Evolutionary conservation across 2,329 filamentous ascomycete genomes (phyloP).

Genomic region (Talaromyces sp.): DNA sequence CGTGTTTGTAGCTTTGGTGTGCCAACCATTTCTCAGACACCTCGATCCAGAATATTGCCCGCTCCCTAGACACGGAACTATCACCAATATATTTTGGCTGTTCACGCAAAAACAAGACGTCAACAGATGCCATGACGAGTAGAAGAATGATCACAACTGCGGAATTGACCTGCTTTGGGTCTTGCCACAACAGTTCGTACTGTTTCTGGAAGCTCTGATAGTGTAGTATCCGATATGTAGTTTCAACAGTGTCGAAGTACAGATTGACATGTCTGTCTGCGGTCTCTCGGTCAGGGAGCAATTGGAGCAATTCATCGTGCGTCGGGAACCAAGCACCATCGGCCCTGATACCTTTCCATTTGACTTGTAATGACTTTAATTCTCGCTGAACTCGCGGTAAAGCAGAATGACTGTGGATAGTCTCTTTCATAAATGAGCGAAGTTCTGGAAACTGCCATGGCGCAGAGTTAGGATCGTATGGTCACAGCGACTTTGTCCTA

Average conservation of each 20-base stretch:
- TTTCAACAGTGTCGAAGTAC: slow-evolving; percentile 29
- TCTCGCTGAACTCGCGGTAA: slow-evolving; percentile 26
- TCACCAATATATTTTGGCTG: slow-evolving; percentile 24
- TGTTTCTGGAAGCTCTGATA: slow-evolving; percentile 27
- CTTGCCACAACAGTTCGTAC: slow-evolving; percentile 24
- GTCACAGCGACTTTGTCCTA: background rate
- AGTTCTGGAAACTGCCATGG: slow-evolving; percentile 25
- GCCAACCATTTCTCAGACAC: slow-evolving; percentile 25
- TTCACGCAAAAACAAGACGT: slow-evolving; percentile 18
- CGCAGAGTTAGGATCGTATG: background rate
- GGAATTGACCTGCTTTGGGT: slow-evolving; percentile 21
- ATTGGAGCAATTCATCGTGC: slow-evolving; percentile 22
- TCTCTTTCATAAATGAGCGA: slow-evolving; percentile 26
- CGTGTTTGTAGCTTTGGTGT: slow-evolving; percentile 51
- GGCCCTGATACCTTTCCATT: slow-evolving; percentile 24
- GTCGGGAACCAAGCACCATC: slow-evolving; percentile 9
- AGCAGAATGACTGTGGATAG: slow-evolving; percentile 24
- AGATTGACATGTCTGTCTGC: slow-evolving; percentile 25
- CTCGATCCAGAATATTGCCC: slow-evolving; percentile 25
- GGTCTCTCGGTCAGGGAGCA: slow-evolving; percentile 25
- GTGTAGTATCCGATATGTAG: slow-evolving; percentile 27
- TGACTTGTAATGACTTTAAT: slow-evolving; percentile 24
- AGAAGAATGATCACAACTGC: slow-evolving; percentile 25
- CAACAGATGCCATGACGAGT: slow-evolving; percentile 25
- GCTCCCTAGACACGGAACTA: slow-evolving; percentile 24